Base-by-base conservation (phyloP, 2,329 filamentous ascomycete genomes). In the Venturia effusa region DNA sequence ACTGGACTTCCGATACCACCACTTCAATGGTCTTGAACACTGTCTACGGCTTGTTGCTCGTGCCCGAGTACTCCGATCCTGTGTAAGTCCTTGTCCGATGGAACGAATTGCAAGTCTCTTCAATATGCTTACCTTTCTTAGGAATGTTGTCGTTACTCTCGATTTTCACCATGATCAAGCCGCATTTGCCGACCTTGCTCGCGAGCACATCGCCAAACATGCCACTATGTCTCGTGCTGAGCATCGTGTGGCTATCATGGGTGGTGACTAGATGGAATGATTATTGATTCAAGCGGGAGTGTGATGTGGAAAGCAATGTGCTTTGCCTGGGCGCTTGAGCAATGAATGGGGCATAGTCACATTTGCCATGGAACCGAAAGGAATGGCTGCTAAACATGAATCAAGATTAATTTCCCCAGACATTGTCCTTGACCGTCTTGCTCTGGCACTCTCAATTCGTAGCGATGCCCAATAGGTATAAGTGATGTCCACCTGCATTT, bases 1-100 rank as follows among this genome's bases (percentile, higher is more conserved):
- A 76, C 67, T 76, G 74, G 74, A 74, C 72, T 1, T 69, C 69
- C 2, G 72, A 75, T 59, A 74, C 70, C 3, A 70, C 65, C 34
- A 71, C 70, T 65, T 69, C 69, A 19, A 70, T 69, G 15, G 55
- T 76, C 1, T 69, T 75, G 39, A 71, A 75, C 60, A 73, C 69
- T 3, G 66, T 75, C 27, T 74, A 74, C 63, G 71, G 71, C 1
- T 69, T 75, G 3, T 68, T 76, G 2, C 67, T 75, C 2, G 66
- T 72, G 15, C 71, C 73, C 0, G 73, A 76, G 64, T 68, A 69
- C n/a, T 66, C 63, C 11, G 72, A 73, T 66, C 68, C 69, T 10
- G 71, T 74, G 64, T 66, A 54, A 61, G 37, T 32, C 27, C 17
- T n/a, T 45, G 17, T 2, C 43, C 43, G 37, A 39, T 39, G 10